These are phyloP conservation scores for Naematelia aurantialba DNA, from an alignment of 768 basidiomycete genomes.

Conservation along the genomic window DNA sequence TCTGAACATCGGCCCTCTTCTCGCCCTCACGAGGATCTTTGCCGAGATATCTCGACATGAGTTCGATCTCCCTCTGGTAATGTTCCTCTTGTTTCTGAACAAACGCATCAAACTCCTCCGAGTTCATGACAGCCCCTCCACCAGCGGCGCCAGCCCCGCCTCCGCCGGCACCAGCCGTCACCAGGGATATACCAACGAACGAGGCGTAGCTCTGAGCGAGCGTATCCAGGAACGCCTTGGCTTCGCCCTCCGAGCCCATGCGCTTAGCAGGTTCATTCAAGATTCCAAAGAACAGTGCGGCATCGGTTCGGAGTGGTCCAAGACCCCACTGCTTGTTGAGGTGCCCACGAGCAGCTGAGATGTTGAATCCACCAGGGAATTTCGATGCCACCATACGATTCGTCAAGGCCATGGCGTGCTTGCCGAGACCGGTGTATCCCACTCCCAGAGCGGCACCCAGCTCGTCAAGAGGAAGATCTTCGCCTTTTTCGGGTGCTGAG, in stretches of 20 bases:
- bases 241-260: conserved; percentile 82
- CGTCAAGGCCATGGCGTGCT: conserved; percentile 84
- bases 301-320: conserved; percentile 84
- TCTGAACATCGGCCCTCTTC: conserved; percentile 80
- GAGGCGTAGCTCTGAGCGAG: conserved; percentile 82
- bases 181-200: conserved; percentile 78
- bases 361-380: conserved; percentile 98
- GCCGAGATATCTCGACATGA: conserved; percentile 94
- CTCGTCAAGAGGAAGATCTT: conserved; percentile 94
- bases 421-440: conserved; percentile 78
- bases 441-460: conserved; percentile 77
- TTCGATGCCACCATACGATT: conserved; percentile 90
- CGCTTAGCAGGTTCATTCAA: conserved; percentile 94
- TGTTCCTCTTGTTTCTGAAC: conserved; percentile 88
- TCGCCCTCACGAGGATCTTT: conserved; percentile 91
- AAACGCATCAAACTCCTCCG: conserved; percentile 97
- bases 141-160: conserved; percentile 60
- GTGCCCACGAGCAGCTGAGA: conserved; percentile 81
- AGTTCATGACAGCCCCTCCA: conserved; percentile 82
- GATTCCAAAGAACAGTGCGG: conserved; percentile 80
- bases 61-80: conserved; percentile 85
- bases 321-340: conserved; percentile 92
- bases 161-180: conserved; percentile 63
- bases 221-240: conserved; percentile 85
- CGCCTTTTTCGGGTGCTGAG: conserved; percentile 95